Percentiles rank a stretch among this genome's conserved stretches.
Evolutionary conservation across 2,329 filamentous ascomycete species (phyloP).

Genomic region (Pezicula radicicola): DNA sequence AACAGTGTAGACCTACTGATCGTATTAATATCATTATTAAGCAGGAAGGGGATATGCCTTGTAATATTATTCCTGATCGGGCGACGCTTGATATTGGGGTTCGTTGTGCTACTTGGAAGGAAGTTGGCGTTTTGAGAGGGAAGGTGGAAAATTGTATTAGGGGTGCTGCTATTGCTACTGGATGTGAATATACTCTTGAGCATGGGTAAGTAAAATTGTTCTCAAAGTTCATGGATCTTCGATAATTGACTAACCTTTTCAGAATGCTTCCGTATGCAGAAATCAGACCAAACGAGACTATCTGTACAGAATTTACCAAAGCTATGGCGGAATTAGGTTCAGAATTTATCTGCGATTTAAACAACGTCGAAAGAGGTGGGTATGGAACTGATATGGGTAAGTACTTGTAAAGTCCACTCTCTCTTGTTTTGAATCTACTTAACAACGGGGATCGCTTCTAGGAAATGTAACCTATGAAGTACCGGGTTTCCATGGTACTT

Average conservation of each 20-base stretch:
- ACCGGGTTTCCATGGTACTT: slow-evolving; percentile 3
- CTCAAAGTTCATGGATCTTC: not conserved
- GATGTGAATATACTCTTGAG: slow-evolving; percentile 3
- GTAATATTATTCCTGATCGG: not conserved
- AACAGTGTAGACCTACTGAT: slow-evolving; percentile 23
- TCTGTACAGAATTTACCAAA: slow-evolving; percentile 1
- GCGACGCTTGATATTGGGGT: not conserved
- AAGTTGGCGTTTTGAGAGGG: not conserved
- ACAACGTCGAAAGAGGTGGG: not conserved
- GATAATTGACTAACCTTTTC: not conserved
- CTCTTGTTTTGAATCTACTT: no score
- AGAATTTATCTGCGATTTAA: not conserved
- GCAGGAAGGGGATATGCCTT: not conserved
- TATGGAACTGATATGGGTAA: slow-evolving; percentile 4
- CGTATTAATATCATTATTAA: slow-evolving; percentile 29
- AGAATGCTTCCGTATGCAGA: slow-evolving; percentile 2
- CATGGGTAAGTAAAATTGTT: not conserved
- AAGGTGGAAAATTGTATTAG: slow-evolving; percentile 6
- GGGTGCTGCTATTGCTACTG: slow-evolving; percentile 7
- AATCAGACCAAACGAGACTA: not conserved
- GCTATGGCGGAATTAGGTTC: slow-evolving; percentile 2
- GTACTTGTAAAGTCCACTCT: not conserved
- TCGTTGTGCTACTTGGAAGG: not conserved
- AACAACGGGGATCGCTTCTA: not conserved
- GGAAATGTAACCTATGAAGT: slow-evolving; percentile 1